Evolutionary conservation across 1,284 basidiomycete genomes (phyloP).

Genomic region (Hypsizygus ulmarius): DNA sequence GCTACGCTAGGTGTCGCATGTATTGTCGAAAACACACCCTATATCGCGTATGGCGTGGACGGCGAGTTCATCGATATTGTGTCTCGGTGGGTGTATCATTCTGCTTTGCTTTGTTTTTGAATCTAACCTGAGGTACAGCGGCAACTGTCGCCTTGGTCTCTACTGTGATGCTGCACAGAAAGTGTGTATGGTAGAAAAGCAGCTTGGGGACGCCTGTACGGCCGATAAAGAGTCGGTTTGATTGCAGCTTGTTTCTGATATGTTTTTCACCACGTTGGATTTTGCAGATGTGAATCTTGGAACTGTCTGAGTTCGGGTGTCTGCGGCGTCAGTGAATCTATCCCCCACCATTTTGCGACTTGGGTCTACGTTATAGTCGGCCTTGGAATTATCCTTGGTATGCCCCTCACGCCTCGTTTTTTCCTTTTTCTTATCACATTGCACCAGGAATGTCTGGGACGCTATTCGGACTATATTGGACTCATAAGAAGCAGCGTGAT

Average conservation of each 20-base stretch:
- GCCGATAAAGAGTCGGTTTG: constrained; percentile 77
- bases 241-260: constrained; percentile 1
- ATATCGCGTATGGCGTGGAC: constrained; percentile 59
- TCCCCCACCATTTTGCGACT: constrained; percentile 59
- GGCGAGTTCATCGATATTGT: constrained; percentile 73
- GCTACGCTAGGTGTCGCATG: constrained; percentile 65
- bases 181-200: constrained; percentile 61
- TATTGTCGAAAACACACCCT: constrained; percentile 74
- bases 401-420: neutral
- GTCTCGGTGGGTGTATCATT: constrained; percentile 63
- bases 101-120: neutral
- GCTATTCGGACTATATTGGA: constrained; percentile 62
- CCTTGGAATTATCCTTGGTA: constrained; percentile 69
- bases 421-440: constrained; percentile 4
- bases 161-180: constrained; percentile 71
- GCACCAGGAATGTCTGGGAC: constrained; percentile 66
- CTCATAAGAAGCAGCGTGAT: constrained; percentile 71
- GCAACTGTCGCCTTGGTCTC: constrained; percentile 60
- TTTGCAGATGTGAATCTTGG: constrained; percentile 64
- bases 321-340: constrained; percentile 62
- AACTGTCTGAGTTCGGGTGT: constrained; percentile 65
- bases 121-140: constrained; percentile 37
- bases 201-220: constrained; percentile 54
- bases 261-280: constrained; percentile 3
- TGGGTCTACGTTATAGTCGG: constrained; percentile 78